A percentile compares a stretch with the other conserved stretches of the same genome.
Evolutionary conservation across 495 filamentous ascomycete species (phyloP).

Genomic region (Rostrohypoxylon terebratum): DNA sequence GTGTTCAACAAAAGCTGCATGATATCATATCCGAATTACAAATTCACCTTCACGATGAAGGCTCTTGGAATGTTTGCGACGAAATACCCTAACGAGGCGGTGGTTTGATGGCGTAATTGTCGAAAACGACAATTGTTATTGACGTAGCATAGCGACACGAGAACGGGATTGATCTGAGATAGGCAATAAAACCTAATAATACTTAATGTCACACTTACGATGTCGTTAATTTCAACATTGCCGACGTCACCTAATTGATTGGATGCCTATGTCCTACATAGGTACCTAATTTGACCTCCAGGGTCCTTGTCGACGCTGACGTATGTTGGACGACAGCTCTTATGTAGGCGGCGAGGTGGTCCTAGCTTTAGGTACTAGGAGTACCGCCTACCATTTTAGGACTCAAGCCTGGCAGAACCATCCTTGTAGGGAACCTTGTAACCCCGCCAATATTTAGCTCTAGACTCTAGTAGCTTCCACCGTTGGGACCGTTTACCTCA

Average conservation of each 20-base stretch:
- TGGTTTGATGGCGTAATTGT: constrained; percentile 46
- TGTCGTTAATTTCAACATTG: background rate
- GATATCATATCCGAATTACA: constrained; percentile 99
- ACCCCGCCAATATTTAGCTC: constrained; percentile 36
- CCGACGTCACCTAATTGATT: background rate
- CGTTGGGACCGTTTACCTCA: too few relatives aligned
- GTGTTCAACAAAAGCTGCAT: constrained; percentile 99
- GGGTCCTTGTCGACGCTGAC: constrained; percentile 16
- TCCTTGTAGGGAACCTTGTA: background rate
- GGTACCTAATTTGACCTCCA: too few relatives aligned
- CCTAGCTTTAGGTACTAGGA: background rate
- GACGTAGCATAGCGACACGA: constrained; percentile 6
- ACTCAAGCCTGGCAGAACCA: constrained; percentile 33
- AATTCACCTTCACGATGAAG: constrained; percentile 95
- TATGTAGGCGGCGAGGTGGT: constrained; percentile 24
- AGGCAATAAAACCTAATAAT: constrained; percentile 28
- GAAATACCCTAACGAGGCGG: constrained; percentile 74
- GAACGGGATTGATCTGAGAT: background rate
- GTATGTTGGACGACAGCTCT: constrained; percentile 26
- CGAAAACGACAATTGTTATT: background rate
- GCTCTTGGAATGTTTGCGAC: constrained; percentile 89
- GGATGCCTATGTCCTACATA: background rate
- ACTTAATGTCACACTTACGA: constrained; percentile 35
- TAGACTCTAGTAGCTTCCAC: constrained; percentile 41
- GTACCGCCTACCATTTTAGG: constrained; percentile 35